These are phyloP conservation scores for Hymenoscyphus occultus DNA, from an alignment of 2,329 filamentous ascomycete genomes.

Conservation along the genomic window DNA sequence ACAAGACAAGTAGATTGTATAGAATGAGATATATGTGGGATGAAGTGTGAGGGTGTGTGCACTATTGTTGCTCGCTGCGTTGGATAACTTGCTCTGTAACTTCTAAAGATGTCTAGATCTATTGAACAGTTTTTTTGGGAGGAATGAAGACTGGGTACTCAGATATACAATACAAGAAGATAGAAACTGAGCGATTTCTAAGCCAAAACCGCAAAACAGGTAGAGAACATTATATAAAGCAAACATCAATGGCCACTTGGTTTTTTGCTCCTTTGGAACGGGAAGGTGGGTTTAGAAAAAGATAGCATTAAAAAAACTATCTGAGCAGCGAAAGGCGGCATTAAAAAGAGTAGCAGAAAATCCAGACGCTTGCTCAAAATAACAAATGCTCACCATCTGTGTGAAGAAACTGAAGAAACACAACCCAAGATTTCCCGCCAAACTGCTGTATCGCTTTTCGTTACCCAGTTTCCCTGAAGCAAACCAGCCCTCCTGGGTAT, in stretches of 20 bases:
- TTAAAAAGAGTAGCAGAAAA: constrained; percentile 2
- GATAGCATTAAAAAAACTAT: constrained; percentile 4
- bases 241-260: background rate
- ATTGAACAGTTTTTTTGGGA: no score
- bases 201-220: background rate
- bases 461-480: background rate
- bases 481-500: background rate
- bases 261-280: background rate
- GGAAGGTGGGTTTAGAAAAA: background rate
- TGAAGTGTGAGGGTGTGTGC: no score
- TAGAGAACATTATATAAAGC: background rate
- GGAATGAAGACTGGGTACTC: no score
- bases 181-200: background rate
- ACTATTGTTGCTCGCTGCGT: no score
- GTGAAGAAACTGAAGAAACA: background rate
- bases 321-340: background rate
- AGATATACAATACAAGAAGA: background rate
- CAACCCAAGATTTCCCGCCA: background rate
- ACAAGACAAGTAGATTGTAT: no score
- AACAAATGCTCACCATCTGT: constrained; percentile 3
- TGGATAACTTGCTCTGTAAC: no score
- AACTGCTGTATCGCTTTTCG: background rate
- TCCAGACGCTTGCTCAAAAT: constrained; percentile 4
- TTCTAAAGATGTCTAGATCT: no score
- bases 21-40: no score